These are phyloP conservation scores for Dictyostelium capitatum DNA, from an alignment of 78 protist genomes.

Conservation along the genomic window DNA sequence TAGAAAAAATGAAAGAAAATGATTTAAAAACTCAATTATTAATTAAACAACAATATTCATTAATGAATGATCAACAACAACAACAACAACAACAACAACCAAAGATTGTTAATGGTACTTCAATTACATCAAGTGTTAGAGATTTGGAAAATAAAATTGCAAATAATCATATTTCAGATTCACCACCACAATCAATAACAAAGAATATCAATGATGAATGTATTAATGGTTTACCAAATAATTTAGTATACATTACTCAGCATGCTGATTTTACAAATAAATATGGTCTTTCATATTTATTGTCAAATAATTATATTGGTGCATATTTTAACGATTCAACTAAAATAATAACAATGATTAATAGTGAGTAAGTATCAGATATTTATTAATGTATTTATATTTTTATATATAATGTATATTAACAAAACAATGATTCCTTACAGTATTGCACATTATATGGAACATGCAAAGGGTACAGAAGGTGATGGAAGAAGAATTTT, in stretches of 20 bases:
- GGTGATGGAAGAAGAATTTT: conserved; percentile 78
- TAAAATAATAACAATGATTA: conserved; percentile 31
- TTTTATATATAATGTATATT: not conserved
- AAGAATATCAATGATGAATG: not conserved
- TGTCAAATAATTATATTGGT: conserved; percentile 90
- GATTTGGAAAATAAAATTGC: conserved; percentile 66
- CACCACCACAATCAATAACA: conserved; percentile 1
- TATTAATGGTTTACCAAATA: conserved; percentile 1
- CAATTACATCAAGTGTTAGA: conserved; percentile 15
- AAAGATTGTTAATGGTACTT: not conserved
- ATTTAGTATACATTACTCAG: conserved; percentile 78
- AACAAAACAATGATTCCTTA: too few relatives aligned
- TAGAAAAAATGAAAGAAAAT: conserved; percentile 76
- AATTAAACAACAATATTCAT: conserved; percentile 45
- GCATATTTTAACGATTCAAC: conserved; percentile 95
- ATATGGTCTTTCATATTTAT: conserved; percentile 96
- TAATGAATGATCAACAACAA: conserved; percentile 4
- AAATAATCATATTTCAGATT: conserved; percentile 60
- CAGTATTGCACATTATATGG: conserved; percentile 80
- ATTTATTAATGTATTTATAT: not conserved
- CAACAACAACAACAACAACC: conserved; percentile 26
- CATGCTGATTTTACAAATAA: conserved; percentile 94
- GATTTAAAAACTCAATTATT: conserved; percentile 58
- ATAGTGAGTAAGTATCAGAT: conserved; percentile 37
- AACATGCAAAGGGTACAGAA: conserved; percentile 67